Conservation (phyloP, 306 rosid species). For the Vigna unguiculata region DNA sequence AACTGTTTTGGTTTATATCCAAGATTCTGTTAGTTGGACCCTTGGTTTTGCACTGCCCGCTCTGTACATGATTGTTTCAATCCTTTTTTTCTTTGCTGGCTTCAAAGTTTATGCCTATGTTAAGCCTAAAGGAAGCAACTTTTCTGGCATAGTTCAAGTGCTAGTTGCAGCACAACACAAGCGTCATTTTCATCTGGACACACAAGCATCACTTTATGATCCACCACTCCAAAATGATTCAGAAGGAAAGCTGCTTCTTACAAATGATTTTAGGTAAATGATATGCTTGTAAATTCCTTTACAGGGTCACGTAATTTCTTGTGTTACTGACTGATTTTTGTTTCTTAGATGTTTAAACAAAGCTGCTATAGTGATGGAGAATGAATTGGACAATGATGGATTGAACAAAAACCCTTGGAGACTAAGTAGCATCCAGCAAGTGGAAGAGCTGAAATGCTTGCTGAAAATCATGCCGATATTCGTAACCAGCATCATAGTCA, state of each 20-base stretch:
- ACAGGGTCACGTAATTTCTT: no score
- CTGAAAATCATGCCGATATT: constrained; percentile 56
- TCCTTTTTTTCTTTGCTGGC: constrained; percentile 57
- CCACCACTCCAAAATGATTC: constrained; percentile 45
- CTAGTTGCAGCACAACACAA: constrained; percentile 63
- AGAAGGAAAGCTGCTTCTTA: constrained; percentile 52
- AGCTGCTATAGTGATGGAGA: constrained; percentile 51
- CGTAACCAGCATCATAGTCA: constrained; percentile 48
- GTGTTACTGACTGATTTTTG: neutral
- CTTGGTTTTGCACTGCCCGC: constrained; percentile 66
- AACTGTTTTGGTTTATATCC: constrained; percentile 61
- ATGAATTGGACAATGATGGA: constrained; percentile 53
- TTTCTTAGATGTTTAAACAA: constrained; percentile 59
- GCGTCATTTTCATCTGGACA: constrained; percentile 42
- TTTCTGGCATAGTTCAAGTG: constrained; percentile 55
- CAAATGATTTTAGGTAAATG: constrained; percentile 57
- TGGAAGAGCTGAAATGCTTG: constrained; percentile 60
- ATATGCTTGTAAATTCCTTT: no score
- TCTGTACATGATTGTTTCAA: constrained; percentile 52
- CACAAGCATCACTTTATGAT: constrained; percentile 43
- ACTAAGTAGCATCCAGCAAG: constrained; percentile 62
- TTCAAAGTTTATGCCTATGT: constrained; percentile 49
- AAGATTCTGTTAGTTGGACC: constrained; percentile 69
- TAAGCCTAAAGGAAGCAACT: constrained; percentile 59
- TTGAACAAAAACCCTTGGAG: constrained; percentile 52